A percentile compares a stretch with the other conserved stretches of the same genome.
Conservation (phyloP, 2,329 filamentous ascomycete genomes). For the Endocalyx cinctus region DNA sequence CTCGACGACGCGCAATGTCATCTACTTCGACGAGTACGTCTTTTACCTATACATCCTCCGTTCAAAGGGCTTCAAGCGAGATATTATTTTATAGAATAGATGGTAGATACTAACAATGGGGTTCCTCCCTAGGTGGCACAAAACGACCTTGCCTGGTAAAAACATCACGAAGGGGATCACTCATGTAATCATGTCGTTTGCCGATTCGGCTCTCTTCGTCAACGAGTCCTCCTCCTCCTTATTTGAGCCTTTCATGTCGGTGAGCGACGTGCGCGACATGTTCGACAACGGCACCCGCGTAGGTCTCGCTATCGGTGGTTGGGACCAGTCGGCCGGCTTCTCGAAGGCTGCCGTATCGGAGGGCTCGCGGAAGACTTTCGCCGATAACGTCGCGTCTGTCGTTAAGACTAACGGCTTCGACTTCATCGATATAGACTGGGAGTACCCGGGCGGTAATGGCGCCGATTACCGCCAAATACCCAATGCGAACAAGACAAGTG, state of each 20-base stretch:
- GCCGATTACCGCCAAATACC: conserved; percentile 61
- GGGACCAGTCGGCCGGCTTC: conserved; percentile 66
- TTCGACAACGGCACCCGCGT: conserved; percentile 53
- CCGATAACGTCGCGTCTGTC: conserved; percentile 60
- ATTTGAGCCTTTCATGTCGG: conserved; percentile 45
- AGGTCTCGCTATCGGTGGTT: conserved; percentile 70
- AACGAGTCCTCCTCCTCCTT: conserved; percentile 3
- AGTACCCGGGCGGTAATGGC: conserved; percentile 61
- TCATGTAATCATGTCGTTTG: conserved; percentile 15
- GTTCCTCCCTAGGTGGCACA: conserved; percentile 15
- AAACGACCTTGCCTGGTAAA: conserved; percentile 7
- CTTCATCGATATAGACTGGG: conserved; percentile 68
- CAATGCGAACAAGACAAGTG: conserved; percentile 53
- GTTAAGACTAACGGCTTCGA: conserved; percentile 57
- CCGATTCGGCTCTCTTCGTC: conserved; percentile 13
- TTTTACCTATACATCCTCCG: too few species aligned
- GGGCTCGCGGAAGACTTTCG: conserved; percentile 50
- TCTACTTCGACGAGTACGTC: too few species aligned
- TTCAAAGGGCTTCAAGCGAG: too few species aligned
- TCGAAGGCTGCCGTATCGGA: conserved; percentile 47
- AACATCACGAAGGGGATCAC: conserved; percentile 14
- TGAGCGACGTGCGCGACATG: conserved; percentile 40
- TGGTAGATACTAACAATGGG: too few species aligned
- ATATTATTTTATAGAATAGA: too few species aligned
- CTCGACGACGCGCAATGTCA: too few species aligned